Conservation (phyloP, 352 stramenopile genomes). For the Globisporangium irregulare region DNA sequence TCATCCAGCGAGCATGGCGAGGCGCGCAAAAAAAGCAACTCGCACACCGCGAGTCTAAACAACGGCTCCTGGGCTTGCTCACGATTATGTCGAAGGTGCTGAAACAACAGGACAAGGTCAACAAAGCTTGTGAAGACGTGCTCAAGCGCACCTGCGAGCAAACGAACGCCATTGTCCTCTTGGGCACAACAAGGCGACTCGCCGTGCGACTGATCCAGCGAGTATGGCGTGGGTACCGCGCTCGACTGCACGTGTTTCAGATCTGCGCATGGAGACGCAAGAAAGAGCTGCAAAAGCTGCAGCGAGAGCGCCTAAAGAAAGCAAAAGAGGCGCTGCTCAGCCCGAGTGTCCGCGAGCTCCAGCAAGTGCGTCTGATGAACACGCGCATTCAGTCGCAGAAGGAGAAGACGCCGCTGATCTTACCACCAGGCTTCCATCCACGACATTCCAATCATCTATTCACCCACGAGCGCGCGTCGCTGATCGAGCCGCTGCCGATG, state of each 20-base stretch:
- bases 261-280: conserved; percentile 27
- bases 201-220: conserved; percentile 42
- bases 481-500: conserved; percentile 39
- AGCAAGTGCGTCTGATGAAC: conserved; percentile 17
- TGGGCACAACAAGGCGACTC: conserved; percentile 22
- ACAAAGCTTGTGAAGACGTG: conserved; percentile 10
- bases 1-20: conserved; percentile 32
- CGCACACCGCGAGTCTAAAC: conserved; percentile 21
- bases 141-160: conserved; percentile 2
- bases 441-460: conserved; percentile 5
- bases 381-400: conserved; percentile 30
- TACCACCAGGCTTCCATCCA: conserved; percentile 5
- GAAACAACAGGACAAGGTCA: conserved; percentile 14
- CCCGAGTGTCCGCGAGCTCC: conserved; percentile 21
- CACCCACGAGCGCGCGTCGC: conserved; percentile 19
- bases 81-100: conserved; percentile 17
- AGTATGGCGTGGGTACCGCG: conserved; percentile 51
- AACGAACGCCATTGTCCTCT: conserved; percentile 15
- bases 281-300: conserved; percentile 21
- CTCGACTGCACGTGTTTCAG: conserved; percentile 22
- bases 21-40: conserved; percentile 15
- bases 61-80: conserved; percentile 26
- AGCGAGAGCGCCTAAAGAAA: conserved; percentile 32
- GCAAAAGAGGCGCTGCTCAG: conserved; percentile 31
- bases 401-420: conserved; percentile 27